These are phyloP conservation scores for Solanum sejunctum DNA, from an alignment of 257 asterid species.

Conservation along the genomic window DNA sequence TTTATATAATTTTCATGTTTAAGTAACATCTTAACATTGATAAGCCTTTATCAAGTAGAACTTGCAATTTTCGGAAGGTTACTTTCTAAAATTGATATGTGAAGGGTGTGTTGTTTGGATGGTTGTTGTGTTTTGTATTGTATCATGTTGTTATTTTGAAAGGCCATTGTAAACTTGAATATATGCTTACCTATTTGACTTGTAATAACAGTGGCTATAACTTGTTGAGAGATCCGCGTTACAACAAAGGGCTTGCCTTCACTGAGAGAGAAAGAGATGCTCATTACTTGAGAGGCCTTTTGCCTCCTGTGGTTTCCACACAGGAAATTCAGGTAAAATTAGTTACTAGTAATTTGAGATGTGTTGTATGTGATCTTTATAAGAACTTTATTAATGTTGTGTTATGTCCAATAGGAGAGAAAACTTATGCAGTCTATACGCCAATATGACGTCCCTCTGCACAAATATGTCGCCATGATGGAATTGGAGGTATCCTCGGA, in stretches of 20 bases:
- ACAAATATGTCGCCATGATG: conserved; percentile 79
- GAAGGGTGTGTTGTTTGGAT: background rate
- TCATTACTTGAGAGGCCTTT: conserved; percentile 17
- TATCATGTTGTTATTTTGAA: background rate
- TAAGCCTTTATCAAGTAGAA: background rate
- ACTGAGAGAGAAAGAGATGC: conserved; percentile 13
- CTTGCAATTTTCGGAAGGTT: too few species aligned
- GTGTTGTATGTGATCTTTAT: background rate
- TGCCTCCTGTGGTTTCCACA: conserved; percentile 9
- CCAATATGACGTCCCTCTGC: conserved; percentile 57
- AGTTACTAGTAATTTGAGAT: background rate
- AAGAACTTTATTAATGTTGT: background rate
- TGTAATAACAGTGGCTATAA: conserved; percentile 9
- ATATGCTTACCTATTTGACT: background rate
- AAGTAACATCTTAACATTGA: background rate
- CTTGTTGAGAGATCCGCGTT: conserved; percentile 15
- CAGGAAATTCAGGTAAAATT: conserved; percentile 11
- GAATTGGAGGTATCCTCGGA: conserved; percentile 46
- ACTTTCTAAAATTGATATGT: background rate
- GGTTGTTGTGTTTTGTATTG: too few species aligned
- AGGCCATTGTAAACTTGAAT: background rate
- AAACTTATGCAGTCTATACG: conserved; percentile 53
- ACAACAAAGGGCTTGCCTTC: conserved; percentile 17
- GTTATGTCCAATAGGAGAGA: conserved; percentile 15
- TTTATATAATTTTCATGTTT: background rate